These are phyloP conservation scores for Escovopsis sp. DNA, from an alignment of 2,329 filamentous ascomycete species.

Conservation along the genomic window DNA sequence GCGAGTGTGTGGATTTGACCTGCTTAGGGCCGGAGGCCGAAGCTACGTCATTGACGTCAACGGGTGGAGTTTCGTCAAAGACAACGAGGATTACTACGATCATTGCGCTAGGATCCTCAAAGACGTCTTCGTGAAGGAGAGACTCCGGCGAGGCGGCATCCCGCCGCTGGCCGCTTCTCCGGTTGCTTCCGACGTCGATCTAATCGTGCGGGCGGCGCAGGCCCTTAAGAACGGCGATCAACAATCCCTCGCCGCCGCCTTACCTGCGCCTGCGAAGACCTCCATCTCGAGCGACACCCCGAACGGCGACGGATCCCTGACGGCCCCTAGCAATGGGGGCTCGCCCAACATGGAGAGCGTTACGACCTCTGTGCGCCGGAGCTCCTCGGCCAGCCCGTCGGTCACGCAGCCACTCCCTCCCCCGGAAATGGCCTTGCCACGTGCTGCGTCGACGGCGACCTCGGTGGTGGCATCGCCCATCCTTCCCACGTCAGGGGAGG, in stretches of 20 bases:
- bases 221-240: constrained; percentile 26
- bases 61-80: constrained; percentile 99
- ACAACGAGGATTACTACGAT: constrained; percentile 97
- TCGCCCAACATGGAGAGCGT: constrained; percentile 20
- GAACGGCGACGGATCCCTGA: constrained; percentile 11
- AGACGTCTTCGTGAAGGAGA: constrained; percentile 77
- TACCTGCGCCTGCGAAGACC: too few relatives aligned
- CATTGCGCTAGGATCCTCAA: constrained; percentile 74
- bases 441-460: constrained; percentile 19
- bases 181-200: constrained; percentile 28
- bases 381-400: constrained; percentile 20
- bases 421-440: constrained; percentile 15
- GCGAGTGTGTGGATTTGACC: constrained; percentile 87
- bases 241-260: too few relatives aligned
- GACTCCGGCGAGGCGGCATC: constrained; percentile 47
- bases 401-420: constrained; percentile 18
- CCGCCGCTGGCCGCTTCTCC: constrained; percentile 38
- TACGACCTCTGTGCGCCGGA: constrained; percentile 20
- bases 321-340: constrained; percentile 14
- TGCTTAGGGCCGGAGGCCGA: constrained; percentile 72
- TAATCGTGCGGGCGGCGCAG: constrained; percentile 19
- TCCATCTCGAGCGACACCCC: constrained; percentile 13
- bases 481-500: constrained; percentile 11
- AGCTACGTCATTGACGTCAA: constrained; percentile 99
- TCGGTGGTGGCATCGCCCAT: constrained; percentile 14